Percentiles rank a stretch among this genome's conserved stretches.
These are phyloP conservation scores for Xenoacremonium recifei DNA, from an alignment of 2,329 filamentous ascomycete species.

Conservation along the genomic window DNA sequence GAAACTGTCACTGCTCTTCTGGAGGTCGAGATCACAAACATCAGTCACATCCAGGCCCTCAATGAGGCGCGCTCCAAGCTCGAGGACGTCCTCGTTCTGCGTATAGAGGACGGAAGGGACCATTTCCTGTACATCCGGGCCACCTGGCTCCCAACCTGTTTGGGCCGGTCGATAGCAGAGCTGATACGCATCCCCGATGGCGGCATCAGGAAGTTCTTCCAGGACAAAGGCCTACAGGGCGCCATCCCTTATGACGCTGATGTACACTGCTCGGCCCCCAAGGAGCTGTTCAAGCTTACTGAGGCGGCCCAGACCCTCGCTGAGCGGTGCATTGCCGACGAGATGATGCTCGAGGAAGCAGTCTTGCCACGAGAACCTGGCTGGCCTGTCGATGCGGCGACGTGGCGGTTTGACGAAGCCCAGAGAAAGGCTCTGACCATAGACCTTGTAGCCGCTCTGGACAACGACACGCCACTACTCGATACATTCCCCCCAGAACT, in stretches of 20 bases:
- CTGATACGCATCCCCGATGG: constrained; percentile 82
- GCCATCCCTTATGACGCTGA: constrained; percentile 55
- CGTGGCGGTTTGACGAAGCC: constrained; percentile 27
- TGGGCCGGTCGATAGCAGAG: constrained; percentile 84
- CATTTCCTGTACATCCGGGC: constrained; percentile 85
- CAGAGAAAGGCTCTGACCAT: constrained; percentile 30
- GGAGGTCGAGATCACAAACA: constrained; percentile 62
- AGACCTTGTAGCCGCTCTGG: constrained; percentile 64
- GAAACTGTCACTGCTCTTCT: constrained; percentile 74
- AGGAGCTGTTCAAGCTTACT: constrained; percentile 86
- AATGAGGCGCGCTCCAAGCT: constrained; percentile 67
- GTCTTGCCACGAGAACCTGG: constrained; percentile 52
- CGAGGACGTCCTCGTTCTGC: constrained; percentile 85
- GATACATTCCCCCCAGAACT: constrained; percentile 62
- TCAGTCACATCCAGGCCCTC: constrained; percentile 64
- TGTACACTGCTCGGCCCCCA: constrained; percentile 76
- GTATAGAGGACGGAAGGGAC: constrained; percentile 80
- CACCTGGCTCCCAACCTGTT: constrained; percentile 76
- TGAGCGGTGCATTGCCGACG: constrained; percentile 58
- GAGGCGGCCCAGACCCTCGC: constrained; percentile 66
- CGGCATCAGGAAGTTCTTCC: constrained; percentile 61
- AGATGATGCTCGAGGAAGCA: constrained; percentile 58
- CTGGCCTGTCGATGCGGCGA: constrained; percentile 57
- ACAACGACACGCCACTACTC: constrained; percentile 63
- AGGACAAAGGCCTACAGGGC: constrained; percentile 37